A percentile compares a stretch with the other conserved stretches of the same genome.
These are phyloP conservation scores for Capsicum chinense DNA, from an alignment of 257 asterid genomes.

Conservation along the genomic window DNA sequence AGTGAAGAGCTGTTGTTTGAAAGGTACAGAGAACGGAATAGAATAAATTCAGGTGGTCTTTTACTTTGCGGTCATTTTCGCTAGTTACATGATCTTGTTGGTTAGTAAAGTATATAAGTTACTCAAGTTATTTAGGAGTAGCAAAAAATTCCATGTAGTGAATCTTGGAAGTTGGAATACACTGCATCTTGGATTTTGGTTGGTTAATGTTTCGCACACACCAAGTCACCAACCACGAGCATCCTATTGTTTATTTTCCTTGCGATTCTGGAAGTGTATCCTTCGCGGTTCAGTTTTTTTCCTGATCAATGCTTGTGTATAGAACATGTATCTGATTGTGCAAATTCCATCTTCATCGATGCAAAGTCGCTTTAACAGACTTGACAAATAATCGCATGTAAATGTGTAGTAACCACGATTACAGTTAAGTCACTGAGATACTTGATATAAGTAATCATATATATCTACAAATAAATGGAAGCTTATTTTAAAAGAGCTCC, in stretches of 20 bases:
- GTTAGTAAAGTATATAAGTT: slow-evolving; percentile 12
- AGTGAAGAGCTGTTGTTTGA: slow-evolving; percentile 69
- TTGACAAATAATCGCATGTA: too few relatives aligned
- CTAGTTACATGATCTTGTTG: slow-evolving; percentile 30
- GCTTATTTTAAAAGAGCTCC: slow-evolving; percentile 39
- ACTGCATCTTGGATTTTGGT: neutral
- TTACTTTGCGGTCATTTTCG: slow-evolving; percentile 55
- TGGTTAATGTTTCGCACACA: neutral
- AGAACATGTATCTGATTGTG: neutral
- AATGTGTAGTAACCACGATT: neutral
- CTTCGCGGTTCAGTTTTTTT: neutral
- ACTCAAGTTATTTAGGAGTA: neutral
- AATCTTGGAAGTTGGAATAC: neutral
- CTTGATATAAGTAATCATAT: neutral
- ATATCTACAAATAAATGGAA: slow-evolving; percentile 31
- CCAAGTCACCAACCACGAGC: neutral
- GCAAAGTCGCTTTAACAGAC: too few relatives aligned
- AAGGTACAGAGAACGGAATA: slow-evolving; percentile 57
- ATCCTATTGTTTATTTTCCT: neutral
- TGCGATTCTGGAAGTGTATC: neutral
- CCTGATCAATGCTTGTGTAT: neutral
- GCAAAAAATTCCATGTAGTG: neutral
- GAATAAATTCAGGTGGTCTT: slow-evolving; percentile 72
- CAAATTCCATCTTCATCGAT: neutral
- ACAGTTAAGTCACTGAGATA: neutral